Evolutionary conservation across 192 early-diverging fungal genomes (phyloP), one percentile per base, ranked within the genome.

Genomic region (Jimgerdemannia flammicorona): DNA sequence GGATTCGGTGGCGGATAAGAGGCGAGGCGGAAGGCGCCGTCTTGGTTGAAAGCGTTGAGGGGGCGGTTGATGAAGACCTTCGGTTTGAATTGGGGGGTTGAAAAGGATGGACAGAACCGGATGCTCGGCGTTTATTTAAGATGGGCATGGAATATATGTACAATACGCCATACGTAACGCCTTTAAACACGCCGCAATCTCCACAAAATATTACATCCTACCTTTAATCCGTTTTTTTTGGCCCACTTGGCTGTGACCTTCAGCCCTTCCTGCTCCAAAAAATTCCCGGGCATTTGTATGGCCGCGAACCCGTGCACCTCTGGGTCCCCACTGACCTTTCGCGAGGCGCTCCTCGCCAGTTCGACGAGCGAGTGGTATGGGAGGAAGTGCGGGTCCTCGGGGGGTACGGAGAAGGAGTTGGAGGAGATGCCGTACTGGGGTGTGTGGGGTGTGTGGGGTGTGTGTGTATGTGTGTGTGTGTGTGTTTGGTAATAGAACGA

Each of bases 1-100:
- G 71, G 71, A 19, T 65, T 39, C 0, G 82, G 72, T 64, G 70
- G 41, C 2, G 82, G 77, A 43, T 84, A 84, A n/a, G 77, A 78
- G 0, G 80, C 82, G 10, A 84, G 66, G 3, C 80, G 79, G 4
- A 79, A 77, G 1, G 76, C 74, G 7, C 78, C 72, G 39, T 69
- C 19, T 44, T 74, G 66, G 6, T 70, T 78, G 66, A 83, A 75
- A 18, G 82, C 82, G 70, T 83, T 83, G 63, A 83, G 43, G 11
- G 82, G 82, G 20, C 82, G 65, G 66, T 83, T 83, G 17, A 83
- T n/a, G 64, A 83, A 81, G 0, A 83, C 82, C 43, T 72, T 59
- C 14, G 6, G 49, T 59, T 59, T 59, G 6, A 10, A 10, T 59
- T 59, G 49, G 49, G 14, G 14, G 29, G 14, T 67, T 29, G 29